phyloP scores from a whole-genome alignment of 768 basidiomycete species.

The Kwoniella sp. region DNA sequence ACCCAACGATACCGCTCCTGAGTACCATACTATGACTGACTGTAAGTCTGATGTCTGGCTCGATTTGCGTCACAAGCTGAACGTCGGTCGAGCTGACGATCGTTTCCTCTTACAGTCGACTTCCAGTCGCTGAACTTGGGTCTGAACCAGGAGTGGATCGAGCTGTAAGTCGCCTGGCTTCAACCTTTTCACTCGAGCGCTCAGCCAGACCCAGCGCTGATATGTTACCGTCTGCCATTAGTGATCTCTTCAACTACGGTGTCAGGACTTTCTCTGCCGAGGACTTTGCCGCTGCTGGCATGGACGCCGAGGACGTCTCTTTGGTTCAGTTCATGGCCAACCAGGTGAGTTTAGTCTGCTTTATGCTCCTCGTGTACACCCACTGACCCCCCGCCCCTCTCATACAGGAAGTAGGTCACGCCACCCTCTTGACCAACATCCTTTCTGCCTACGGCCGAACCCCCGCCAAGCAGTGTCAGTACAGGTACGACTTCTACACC shows the following conservation, averaged over 20 bases:
- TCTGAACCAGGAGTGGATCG: conserved; percentile 69
- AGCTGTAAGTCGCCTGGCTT: conserved; percentile 56
- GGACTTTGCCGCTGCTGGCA: conserved; percentile 65
- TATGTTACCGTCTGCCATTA: conserved; percentile 4
- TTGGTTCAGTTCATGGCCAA: conserved; percentile 66
- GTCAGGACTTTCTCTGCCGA: conserved; percentile 62
- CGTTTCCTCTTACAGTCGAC: conserved; percentile 56
- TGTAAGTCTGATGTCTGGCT: conserved; percentile 37
- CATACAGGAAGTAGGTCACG: conserved; percentile 66
- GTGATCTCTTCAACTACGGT: conserved; percentile 65
- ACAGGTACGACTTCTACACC: conserved; percentile 62
- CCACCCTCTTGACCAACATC: conserved; percentile 61
- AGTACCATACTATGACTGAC: conserved; percentile 47
- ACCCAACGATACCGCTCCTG: conserved; percentile 53
- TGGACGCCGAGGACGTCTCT: conserved; percentile 63
- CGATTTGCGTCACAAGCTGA: background rate
- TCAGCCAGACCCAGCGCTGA: no score
- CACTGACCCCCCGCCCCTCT: background rate
- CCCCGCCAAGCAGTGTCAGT: conserved; percentile 61
- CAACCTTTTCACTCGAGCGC: background rate
- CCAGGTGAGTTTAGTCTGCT: conserved; percentile 22
- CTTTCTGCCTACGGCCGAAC: conserved; percentile 59
- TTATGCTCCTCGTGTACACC: conserved; percentile 47
- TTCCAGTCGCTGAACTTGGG: conserved; percentile 64
- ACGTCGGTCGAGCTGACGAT: conserved; percentile 1